Evolutionary conservation across 2,329 filamentous ascomycete species (phyloP), one percentile per base, ranked within the genome.

Genomic region (Tolypocladium pustulatum): DNA sequence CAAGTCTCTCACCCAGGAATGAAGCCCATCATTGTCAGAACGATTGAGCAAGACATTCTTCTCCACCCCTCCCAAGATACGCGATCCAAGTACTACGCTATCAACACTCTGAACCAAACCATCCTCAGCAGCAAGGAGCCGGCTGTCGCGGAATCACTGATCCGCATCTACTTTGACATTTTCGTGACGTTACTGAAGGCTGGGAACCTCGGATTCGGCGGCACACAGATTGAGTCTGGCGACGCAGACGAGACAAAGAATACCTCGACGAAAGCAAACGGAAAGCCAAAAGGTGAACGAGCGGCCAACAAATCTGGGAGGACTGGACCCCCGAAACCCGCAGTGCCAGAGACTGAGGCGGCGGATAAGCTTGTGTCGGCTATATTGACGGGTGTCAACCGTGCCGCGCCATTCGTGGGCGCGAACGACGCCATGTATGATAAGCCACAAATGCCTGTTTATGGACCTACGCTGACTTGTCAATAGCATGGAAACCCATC

Each of bases 71-170:
- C 90, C 13, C 94, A 97, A 72, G 93, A 85, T 67, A 80, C 88
- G 40, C 89, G 95, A 65, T 90, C 93, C 46, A 95, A 90, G 70
- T 99, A 99, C 75, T 97, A 96, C 72, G 92, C 91, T 38, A 87
- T 96, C 71, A 97, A 97, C 71, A 97, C 94, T 0, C 80, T 99
- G 55, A 99, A 99, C 71, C 95, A 99, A 75, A 97, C 93, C 0
- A 92, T 97, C 55, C 75, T 99, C 55, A 96, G 90, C 71, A 83
- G 76, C 58, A 94, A 88, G 66, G 93, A 97, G 68, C 87, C 91
- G 43, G 80, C 84, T 22, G 82, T 96, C 22, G 92, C 92, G 9
- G 87, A 89, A 67, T 84, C 88, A 57, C 79, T 99, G 17, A 78
- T 99, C 43, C 85, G 90, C 57, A 92, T 97, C 52, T 99, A 97